These are phyloP conservation scores for Mallotus japonicus DNA, from an alignment of 441 rosid species.

Conservation along the genomic window DNA sequence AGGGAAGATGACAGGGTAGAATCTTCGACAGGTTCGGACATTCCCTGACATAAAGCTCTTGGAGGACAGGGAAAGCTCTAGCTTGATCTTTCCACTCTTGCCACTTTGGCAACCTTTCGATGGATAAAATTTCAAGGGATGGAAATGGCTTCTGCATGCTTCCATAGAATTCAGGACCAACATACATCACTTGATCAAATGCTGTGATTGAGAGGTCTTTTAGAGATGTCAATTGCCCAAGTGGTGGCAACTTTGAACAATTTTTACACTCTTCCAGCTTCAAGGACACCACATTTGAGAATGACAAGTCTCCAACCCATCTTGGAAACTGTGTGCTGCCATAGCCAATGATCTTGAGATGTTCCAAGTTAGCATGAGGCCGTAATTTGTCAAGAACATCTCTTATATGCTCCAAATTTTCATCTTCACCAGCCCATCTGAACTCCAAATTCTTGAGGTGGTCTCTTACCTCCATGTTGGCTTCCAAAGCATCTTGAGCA, in stretches of 20 bases:
- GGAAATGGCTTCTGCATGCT: not conserved
- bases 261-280: conserved; percentile 7
- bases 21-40: conserved; percentile 20
- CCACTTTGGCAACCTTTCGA: conserved; percentile 17
- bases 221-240: conserved; percentile 26
- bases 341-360: too few relatives aligned
- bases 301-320: too few relatives aligned
- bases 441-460: conserved; percentile 25
- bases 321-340: too few relatives aligned
- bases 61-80: conserved; percentile 29
- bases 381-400: too few relatives aligned
- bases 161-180: conserved; percentile 20
- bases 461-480: conserved; percentile 35
- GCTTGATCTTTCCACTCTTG: conserved; percentile 3
- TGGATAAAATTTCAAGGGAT: conserved; percentile 2
- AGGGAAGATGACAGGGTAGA: conserved; percentile 24
- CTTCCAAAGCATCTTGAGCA: conserved; percentile 24
- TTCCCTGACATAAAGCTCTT: conserved; percentile 16
- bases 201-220: conserved; percentile 17
- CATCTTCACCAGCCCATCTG: conserved; percentile 30
- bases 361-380: too few relatives aligned
- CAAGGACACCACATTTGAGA: not conserved
- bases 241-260: conserved; percentile 1
- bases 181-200: not conserved
- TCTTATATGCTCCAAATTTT: not conserved